Base-by-base conservation (phyloP, 1,139 yeast genomes). In the Pichia kudriavzevii region DNA sequence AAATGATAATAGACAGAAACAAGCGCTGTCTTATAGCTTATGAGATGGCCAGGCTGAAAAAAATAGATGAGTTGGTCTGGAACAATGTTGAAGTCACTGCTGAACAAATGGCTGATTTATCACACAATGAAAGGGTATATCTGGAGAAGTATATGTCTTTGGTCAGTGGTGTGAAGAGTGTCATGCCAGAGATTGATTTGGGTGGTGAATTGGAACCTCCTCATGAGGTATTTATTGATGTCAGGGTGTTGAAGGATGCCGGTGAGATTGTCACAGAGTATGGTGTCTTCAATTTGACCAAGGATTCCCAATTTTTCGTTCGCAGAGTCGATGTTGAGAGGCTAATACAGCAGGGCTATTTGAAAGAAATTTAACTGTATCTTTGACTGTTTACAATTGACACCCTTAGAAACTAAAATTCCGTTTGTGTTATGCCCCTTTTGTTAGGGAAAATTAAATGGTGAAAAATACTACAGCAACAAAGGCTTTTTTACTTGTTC, bases 211-310 rank as follows among this genome's bases (percentile, higher is more conserved):
- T 91, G 47, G 84, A 75, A 26, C 98, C 98, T 0, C 98, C 98
- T 1, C 73, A 73, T 20, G 94, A 85, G 48, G 81, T 91, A 27
- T 91, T 88, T 50, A 82, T 91, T 10, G 98, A 91, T 53, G 97
- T 91, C 4, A 64, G 98, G 36, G 97, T 91, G 8, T 60, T 91
- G 37, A 82, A 82, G 50, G 94, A 91, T 52, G 97, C 95, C 0
- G 98, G 98, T 2, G 97, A 91, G 54, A 87, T 91, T 26, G 96
- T 88, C 53, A 91, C 98, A 0, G 98, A 91, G 56, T 91, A 91
- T 49, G 98, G 98, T 21, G 95, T 87, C 7, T 87, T 91, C 62
- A 88, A 88, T 49, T 63, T 91, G 48, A 85, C 94, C n/a, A 91
- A 88, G 52, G 93, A 91, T 57, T 83, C 95, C 4, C 98, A 91